Evolutionary conservation across 495 filamentous ascomycete species (phyloP), one percentile per base, ranked within the genome.

Genomic region (Aspergillus affinis): DNA sequence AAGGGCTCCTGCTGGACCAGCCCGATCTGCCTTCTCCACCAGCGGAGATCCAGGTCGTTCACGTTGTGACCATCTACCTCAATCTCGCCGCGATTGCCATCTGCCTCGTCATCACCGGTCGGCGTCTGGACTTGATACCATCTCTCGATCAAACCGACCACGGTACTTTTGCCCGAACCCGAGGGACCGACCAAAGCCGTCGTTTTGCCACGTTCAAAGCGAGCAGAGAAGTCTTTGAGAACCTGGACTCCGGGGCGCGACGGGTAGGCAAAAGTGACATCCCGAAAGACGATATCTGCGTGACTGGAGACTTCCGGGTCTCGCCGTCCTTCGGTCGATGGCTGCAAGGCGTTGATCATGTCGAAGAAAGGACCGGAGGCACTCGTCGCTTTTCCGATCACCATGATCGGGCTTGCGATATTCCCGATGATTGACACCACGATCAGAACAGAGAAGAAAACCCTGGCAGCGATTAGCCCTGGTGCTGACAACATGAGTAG

Each of bases 1-100:
- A 86, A 82, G n/a, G 86, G 86, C 58, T 90, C 86, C 68, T 90
- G 85, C 58, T 85, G 84, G 1, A 88, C 86, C 15, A 88, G 75
- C 6, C 84, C 82, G 61, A 88, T 87, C 57, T 86, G 81, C 4
- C 75, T 71, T 54, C 85, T 74, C 80, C 81, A 84, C 85, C 85
- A 87, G 49, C 81, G 82, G 3, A 84, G 67, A 55, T 87, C 79
- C 51, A 82, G 58, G 41, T 81, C 74, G 13, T 77, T 72, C 48
- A 86, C 75, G 10, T 82, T 75, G 27, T 61, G 66, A 6, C 73
- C 73, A 47, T 72, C 78, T 10, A 84, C 72, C 6, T 79, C 67
- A 13, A 73, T 67, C 3, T 52, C 17, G 17, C 50, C 50, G 36
- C 10, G 3, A 41, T 10, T 41, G 36, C 13, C 47, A 17, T 19